phyloP scores from a whole-genome alignment of 768 basidiomycete species.

The Daedaleopsis sinensis region DNA sequence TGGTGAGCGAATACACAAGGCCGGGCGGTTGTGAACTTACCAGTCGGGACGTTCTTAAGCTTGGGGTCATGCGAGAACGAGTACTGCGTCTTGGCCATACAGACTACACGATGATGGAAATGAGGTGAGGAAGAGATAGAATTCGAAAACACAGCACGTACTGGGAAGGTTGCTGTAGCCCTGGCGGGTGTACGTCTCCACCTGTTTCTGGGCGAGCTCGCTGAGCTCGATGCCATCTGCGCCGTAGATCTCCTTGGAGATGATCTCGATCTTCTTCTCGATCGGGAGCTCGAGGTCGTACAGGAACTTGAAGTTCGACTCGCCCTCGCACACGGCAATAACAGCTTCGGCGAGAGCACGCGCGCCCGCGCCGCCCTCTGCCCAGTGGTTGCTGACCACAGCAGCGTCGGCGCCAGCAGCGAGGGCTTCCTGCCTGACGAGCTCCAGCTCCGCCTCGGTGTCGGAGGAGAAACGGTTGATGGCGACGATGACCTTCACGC shows the following conservation, averaged over 20 bases:
- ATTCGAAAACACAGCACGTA: slow-evolving; percentile 40
- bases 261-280: slow-evolving; percentile 85
- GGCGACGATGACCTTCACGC: slow-evolving; percentile 93
- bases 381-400: slow-evolving; percentile 97
- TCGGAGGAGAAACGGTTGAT: slow-evolving; percentile 97
- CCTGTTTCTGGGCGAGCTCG: slow-evolving; percentile 80
- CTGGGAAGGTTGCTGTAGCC: slow-evolving; percentile 81
- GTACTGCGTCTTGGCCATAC: slow-evolving; percentile 98
- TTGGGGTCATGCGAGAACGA: slow-evolving; percentile 95
- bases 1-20: slow-evolving; percentile 38
- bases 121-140: neutral
- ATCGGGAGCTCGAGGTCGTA: slow-evolving; percentile 86
- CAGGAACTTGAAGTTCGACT: slow-evolving; percentile 89
- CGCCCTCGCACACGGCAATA: slow-evolving; percentile 79
- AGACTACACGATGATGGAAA: slow-evolving; percentile 53
- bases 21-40: slow-evolving; percentile 35
- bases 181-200: slow-evolving; percentile 91
- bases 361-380: slow-evolving; percentile 91
- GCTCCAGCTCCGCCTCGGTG: slow-evolving; percentile 84
- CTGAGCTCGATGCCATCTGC: slow-evolving; percentile 90
- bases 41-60: slow-evolving; percentile 86
- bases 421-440: slow-evolving; percentile 79
- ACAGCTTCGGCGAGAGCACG: slow-evolving; percentile 91
- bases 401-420: slow-evolving; percentile 92
- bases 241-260: slow-evolving; percentile 91